phyloP scores from a whole-genome alignment of 331 rosid genomes.

The Cydonia oblonga region DNA sequence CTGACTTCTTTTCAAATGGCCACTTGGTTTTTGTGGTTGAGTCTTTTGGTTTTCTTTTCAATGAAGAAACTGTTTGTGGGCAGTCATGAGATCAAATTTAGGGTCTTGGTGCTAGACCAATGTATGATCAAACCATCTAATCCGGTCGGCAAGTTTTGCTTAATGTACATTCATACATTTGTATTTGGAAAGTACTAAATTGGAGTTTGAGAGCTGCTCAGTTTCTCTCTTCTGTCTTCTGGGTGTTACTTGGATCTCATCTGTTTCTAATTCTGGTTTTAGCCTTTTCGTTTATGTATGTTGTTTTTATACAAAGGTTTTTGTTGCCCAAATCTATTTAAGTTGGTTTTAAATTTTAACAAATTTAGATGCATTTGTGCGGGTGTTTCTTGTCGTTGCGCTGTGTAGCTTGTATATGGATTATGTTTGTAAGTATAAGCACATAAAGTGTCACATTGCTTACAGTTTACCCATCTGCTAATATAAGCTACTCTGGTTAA shows the following conservation, averaged over 20 bases:
- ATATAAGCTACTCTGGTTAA: conserved; percentile 1
- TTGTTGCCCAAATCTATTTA: not conserved
- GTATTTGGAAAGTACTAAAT: not conserved
- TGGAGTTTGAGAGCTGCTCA: not conserved
- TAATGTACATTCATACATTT: not conserved
- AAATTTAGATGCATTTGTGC: not conserved
- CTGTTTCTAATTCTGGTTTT: not conserved
- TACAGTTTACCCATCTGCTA: not conserved
- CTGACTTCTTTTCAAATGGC: not conserved
- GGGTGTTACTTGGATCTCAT: not conserved
- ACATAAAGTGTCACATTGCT: not conserved
- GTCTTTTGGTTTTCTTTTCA: not conserved
- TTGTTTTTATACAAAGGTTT: not conserved
- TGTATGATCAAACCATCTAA: not conserved
- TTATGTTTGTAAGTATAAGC: not conserved
- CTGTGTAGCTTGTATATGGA: not conserved
- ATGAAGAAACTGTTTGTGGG: not conserved
- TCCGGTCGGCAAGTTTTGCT: not conserved
- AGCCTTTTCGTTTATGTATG: not conserved
- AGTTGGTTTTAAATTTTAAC: no score
- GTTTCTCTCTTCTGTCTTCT: not conserved
- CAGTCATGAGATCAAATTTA: not conserved
- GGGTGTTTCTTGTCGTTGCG: no score
- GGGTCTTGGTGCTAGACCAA: not conserved
- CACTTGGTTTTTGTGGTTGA: not conserved